phyloP scores from a whole-genome alignment of 495 filamentous ascomycete genomes.

The Penicillium paradoxum region DNA sequence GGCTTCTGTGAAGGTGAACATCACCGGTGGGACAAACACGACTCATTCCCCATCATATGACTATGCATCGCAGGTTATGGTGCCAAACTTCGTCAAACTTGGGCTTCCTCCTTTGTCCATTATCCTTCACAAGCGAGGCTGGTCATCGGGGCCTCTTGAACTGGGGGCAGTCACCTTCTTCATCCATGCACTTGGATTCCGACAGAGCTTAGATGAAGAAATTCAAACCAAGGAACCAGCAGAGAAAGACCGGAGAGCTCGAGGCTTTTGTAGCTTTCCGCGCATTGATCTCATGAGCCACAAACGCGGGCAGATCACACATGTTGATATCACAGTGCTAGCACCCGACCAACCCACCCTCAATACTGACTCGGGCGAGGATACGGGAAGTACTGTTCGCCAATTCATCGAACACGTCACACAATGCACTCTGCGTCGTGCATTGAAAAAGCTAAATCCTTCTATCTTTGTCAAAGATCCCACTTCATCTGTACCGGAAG shows the following conservation, averaged over 20 bases:
- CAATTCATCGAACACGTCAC: constrained; percentile 11
- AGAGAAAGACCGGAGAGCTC: neutral
- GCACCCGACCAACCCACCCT: constrained; percentile 33
- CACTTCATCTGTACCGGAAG: neutral
- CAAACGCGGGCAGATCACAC: constrained; percentile 45
- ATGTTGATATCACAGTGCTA: constrained; percentile 58
- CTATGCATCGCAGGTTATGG: constrained; percentile 69
- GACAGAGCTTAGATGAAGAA: neutral
- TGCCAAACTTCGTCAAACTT: constrained; percentile 60
- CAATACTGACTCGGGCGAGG: neutral
- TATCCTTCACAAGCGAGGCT: constrained; percentile 57
- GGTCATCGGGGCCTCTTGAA: constrained; percentile 53
- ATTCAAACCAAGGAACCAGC: neutral
- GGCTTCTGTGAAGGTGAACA: constrained; percentile 49
- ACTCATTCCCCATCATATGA: constrained; percentile 68
- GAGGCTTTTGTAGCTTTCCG: constrained; percentile 31
- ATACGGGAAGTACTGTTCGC: constrained; percentile 8
- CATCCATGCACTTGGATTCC: constrained; percentile 47
- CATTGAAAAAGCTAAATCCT: constrained; percentile 2
- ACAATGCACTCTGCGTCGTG: constrained; percentile 7
- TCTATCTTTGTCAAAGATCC: constrained; percentile 6
- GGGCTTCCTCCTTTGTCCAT: constrained; percentile 56
- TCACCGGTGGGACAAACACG: constrained; percentile 76
- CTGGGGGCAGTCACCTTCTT: constrained; percentile 57
- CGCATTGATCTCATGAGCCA: constrained; percentile 22